Evolutionary conservation across 345 rosid species (phyloP).

Genomic region (Pistacia integerrima): DNA sequence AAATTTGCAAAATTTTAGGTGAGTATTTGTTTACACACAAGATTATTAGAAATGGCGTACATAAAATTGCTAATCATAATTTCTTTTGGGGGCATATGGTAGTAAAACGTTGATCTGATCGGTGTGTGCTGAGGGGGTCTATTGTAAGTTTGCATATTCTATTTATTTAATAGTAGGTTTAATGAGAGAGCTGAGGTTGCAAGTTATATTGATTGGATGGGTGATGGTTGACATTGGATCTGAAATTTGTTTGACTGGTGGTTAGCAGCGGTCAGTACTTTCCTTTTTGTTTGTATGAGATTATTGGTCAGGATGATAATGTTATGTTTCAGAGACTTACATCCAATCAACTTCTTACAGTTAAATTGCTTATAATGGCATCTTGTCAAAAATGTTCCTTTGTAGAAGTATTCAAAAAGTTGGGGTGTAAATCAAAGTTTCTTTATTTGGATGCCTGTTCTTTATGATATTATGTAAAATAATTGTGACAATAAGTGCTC

Average conservation of each 20-base stretch:
- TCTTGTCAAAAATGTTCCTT: not conserved
- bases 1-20: too few relatives aligned
- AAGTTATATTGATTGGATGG: constrained; percentile 4
- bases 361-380: not conserved
- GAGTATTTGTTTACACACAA: not conserved
- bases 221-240: not conserved
- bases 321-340: not conserved
- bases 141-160: not conserved
- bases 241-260: not conserved
- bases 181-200: not conserved
- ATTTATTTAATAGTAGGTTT: not conserved
- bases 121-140: not conserved
- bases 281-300: not conserved
- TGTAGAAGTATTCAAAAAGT: not conserved
- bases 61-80: not conserved
- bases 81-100: not conserved
- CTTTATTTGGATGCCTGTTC: not conserved
- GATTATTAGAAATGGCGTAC: not conserved
- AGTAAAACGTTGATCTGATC: not conserved
- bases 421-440: not conserved
- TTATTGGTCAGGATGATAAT: not conserved
- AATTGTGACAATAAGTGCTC: too few relatives aligned
- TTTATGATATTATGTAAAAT: too few relatives aligned
- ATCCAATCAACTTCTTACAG: not conserved
- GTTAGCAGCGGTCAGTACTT: not conserved